Base-by-base conservation (phyloP, 208 protist species). In the Balamuthia mandrillaris region DNA sequence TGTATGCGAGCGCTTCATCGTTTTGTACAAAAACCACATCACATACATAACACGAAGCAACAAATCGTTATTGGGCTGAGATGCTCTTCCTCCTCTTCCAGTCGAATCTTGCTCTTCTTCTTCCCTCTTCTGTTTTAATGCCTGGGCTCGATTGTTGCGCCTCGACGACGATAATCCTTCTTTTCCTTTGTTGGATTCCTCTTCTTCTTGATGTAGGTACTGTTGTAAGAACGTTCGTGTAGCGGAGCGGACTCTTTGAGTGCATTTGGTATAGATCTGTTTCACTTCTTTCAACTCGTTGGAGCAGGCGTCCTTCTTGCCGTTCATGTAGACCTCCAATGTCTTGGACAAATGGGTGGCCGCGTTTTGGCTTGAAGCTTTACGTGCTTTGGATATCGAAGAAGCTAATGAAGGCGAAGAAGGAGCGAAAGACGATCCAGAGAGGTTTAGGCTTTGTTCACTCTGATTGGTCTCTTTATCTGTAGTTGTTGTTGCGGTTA, bases 251-350 rank as follows among this genome's bases (percentile, higher is more conserved):
- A 18, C 37, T 51, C 74, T n/a, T 61, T 81, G 39, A 24, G 61
- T 81, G 74, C 74, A 63, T 51, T 81, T 81, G 45, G 74, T 63
- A 41, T 63, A 81, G 47, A 51, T 81, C 21, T 81, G 74, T n/a
- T 81, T 56, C 18, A 81, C 74, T 44, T 81, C 74, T 41, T 81
- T 81, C 47, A 81, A 18, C 49, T 81, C 74, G 35, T 63, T 51
- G 37, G 56, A 44, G 49, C 74, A 81, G 33, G 56, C 49, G 49
- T 81, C 61, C 37, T 51, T 63, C 52, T 81, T 81, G 14, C 74
- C 74, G 12, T 81, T 51, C 24, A 81, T 51, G 52, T 81, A 81
- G 49, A 51, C 74, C 12, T 51, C 74, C 1, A 81, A 41, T 18
- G 74, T 81, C 35, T 51, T 44, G 9, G 74, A 63, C 4, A 81